Evolutionary conservation across 2,329 filamentous ascomycete species (phyloP).

Genomic region (Cordyceps javanica): DNA sequence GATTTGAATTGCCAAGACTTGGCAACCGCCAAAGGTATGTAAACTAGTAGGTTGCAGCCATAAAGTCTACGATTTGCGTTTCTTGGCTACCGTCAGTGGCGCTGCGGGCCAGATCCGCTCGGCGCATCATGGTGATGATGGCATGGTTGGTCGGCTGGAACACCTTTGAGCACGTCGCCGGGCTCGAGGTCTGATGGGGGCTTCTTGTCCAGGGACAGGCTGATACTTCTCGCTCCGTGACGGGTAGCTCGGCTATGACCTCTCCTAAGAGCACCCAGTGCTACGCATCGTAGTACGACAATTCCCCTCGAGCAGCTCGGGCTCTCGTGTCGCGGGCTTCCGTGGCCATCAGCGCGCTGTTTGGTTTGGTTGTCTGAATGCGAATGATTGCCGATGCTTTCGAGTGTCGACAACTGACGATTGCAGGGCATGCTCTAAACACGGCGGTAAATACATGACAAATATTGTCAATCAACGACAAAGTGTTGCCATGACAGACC

Average conservation of each 20-base stretch:
- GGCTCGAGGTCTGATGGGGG: constrained; percentile 27
- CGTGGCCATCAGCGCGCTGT: neutral
- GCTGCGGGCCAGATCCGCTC: constrained; percentile 1
- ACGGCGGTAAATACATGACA: too few species aligned
- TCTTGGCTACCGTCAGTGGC: neutral
- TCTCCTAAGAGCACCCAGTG: neutral
- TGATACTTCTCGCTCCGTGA: too few species aligned
- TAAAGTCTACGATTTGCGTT: neutral
- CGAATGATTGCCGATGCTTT: neutral
- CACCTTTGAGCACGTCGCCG: constrained; percentile 22
- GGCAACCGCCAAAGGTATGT: too few species aligned
- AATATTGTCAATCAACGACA: too few species aligned
- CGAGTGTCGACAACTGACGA: neutral
- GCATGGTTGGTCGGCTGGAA: constrained; percentile 28
- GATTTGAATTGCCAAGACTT: too few species aligned
- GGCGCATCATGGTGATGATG: neutral
- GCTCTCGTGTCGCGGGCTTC: neutral
- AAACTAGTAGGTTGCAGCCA: too few species aligned
- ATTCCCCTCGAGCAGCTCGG: neutral
- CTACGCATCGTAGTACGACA: neutral
- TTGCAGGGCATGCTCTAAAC: too few species aligned
- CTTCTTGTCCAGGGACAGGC: constrained; percentile 13
- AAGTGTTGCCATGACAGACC: too few species aligned
- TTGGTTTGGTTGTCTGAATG: neutral
- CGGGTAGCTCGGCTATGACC: neutral